These are phyloP conservation scores for Neofusicoccum sp. DNA, from an alignment of 2,329 filamentous ascomycete genomes.

Conservation along the genomic window DNA sequence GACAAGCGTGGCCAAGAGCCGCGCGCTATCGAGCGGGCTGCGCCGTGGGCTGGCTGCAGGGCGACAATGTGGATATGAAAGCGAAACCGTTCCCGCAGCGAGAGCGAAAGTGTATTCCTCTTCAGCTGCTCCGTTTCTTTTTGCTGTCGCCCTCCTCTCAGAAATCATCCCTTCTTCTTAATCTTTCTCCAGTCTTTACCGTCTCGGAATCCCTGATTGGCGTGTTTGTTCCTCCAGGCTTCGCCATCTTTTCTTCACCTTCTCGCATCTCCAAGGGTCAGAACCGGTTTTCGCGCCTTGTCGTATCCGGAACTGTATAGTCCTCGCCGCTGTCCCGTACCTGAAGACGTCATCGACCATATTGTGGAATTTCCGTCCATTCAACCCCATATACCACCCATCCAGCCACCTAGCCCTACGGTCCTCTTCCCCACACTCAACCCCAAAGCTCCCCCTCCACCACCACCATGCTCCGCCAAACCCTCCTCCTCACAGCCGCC, in stretches of 20 bases:
- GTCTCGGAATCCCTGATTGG: background rate
- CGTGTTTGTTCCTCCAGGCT: background rate
- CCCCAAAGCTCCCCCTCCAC: no score
- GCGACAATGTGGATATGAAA: slow-evolving; percentile 10
- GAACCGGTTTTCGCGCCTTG: slow-evolving; percentile 17
- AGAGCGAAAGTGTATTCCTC: background rate
- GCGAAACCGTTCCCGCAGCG: background rate
- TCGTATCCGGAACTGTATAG: slow-evolving; percentile 8
- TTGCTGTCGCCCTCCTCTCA: background rate
- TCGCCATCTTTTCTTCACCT: background rate
- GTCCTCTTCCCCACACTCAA: background rate
- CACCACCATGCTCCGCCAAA: background rate
- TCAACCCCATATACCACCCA: background rate
- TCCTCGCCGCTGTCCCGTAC: background rate
- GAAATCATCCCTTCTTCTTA: background rate
- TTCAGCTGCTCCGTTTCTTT: background rate
- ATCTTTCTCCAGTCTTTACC: background rate
- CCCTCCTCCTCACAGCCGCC: slow-evolving; percentile 11
- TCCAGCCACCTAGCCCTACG: background rate
- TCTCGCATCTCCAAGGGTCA: background rate
- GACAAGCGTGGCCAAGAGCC: slow-evolving; percentile 1
- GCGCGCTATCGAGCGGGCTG: slow-evolving; percentile 17
- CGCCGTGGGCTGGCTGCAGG: slow-evolving; percentile 3
- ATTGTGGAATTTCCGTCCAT: background rate
- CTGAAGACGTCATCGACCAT: slow-evolving; percentile 15